Evolutionary conservation across 768 basidiomycete species (phyloP).

Genomic region (Tulasnella sp.): DNA sequence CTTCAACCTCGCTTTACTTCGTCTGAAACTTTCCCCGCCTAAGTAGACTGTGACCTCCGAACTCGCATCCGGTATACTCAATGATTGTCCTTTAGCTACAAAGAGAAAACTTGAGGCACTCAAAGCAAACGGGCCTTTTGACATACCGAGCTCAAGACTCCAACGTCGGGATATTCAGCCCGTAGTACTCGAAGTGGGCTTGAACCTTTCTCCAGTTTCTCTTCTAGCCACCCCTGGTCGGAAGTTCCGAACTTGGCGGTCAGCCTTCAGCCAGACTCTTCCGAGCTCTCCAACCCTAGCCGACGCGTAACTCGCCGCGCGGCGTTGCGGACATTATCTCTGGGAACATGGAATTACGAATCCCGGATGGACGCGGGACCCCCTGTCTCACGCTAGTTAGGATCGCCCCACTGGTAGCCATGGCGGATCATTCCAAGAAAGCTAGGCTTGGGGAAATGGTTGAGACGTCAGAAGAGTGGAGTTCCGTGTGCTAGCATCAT

Average conservation of each 20-base stretch:
- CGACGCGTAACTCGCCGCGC: background rate
- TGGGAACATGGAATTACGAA: background rate
- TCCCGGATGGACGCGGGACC: background rate
- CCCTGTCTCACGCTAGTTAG: background rate
- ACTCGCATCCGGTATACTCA: no score
- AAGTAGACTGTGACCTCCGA: no score
- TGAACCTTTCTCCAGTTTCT: no score
- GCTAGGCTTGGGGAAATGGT: background rate
- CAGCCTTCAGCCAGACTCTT: no score
- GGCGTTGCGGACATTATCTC: background rate
- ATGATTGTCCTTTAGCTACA: slow-evolving; percentile 44
- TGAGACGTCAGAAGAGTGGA: background rate
- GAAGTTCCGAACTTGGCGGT: no score
- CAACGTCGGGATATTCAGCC: background rate
- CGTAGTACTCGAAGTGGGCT: background rate
- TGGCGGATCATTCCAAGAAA: background rate
- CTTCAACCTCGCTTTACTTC: no score
- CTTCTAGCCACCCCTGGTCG: no score
- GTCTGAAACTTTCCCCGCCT: no score
- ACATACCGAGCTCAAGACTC: no score
- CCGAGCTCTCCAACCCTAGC: background rate
- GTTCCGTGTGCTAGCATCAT: no score
- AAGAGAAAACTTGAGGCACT: no score
- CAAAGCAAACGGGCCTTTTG: no score
- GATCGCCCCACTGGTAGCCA: background rate